Evolutionary conservation across 164 flowering plant species (phyloP).

Genomic region (Piper longum): DNA sequence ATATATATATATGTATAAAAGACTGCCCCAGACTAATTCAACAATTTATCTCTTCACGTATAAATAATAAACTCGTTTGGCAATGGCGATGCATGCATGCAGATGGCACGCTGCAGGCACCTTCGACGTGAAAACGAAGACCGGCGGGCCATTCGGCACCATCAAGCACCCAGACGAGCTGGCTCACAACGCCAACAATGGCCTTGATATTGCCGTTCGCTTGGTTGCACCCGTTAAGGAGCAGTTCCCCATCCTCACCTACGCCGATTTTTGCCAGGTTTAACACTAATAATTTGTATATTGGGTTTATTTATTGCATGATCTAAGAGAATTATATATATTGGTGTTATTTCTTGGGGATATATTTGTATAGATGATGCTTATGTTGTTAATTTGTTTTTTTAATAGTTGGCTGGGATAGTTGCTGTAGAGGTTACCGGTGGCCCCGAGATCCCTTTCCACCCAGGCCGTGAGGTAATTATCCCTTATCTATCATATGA

Average conservation of each 20-base stretch:
- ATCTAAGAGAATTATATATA: too few species aligned
- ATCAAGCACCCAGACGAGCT: constrained; percentile 52
- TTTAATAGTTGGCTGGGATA: constrained; percentile 65
- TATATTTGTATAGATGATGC: too few species aligned
- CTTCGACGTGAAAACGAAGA: constrained; percentile 51
- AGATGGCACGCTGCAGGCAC: constrained; percentile 99
- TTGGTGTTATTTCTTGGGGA: too few species aligned
- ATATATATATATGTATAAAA: too few species aligned
- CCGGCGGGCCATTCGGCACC: constrained; percentile 94
- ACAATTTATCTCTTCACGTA: too few species aligned
- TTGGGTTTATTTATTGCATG: too few species aligned
- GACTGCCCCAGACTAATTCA: too few species aligned
- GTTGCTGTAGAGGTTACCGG: constrained; percentile 85
- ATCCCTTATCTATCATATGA: neutral
- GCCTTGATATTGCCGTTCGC: constrained; percentile 70
- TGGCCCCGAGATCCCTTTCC: constrained; percentile 85
- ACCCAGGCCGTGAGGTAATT: constrained; percentile 70
- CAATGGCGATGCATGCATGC: neutral
- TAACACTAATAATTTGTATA: neutral
- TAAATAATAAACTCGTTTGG: too few species aligned
- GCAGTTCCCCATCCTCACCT: constrained; percentile 60
- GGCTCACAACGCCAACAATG: constrained; percentile 65
- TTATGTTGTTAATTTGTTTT: too few species aligned
- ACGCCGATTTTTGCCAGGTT: constrained; percentile 86
- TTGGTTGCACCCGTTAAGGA: constrained; percentile 73